Percentiles rank a stretch among this genome's conserved stretches.
phyloP scores from a whole-genome alignment of 345 rosid species.

The Rhizophora mangle region DNA sequence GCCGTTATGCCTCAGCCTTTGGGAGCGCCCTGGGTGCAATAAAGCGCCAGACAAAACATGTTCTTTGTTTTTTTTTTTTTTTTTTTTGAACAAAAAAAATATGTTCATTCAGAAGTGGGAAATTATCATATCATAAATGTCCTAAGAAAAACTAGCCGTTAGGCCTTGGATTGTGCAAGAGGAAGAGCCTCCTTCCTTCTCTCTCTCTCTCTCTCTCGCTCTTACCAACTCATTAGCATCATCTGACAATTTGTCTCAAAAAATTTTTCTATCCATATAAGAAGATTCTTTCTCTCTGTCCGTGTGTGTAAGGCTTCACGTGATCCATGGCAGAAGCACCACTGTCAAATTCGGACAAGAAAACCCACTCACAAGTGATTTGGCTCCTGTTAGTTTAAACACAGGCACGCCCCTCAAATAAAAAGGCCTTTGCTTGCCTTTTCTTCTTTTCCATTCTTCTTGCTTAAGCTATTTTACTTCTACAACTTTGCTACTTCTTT shows the following conservation, averaged over 20 bases:
- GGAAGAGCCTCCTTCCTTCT: not conserved
- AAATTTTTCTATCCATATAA: constrained; percentile 23
- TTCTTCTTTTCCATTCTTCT: not conserved
- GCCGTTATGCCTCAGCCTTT: constrained; percentile 6
- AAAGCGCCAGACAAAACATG: not conserved
- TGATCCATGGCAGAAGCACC: constrained; percentile 26
- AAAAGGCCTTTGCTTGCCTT: not conserved
- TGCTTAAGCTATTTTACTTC: not conserved
- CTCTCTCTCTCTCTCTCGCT: not conserved
- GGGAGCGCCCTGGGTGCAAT: constrained; percentile 12
- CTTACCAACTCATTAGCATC: constrained; percentile 20
- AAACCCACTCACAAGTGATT: constrained; percentile 27
- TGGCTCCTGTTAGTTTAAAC: constrained; percentile 31
- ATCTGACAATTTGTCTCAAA: constrained; percentile 21
- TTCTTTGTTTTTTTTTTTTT: no score
- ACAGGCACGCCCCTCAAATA: not conserved
- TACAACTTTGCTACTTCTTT: not conserved
- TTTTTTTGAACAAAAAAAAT: no score
- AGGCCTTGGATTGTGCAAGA: not conserved
- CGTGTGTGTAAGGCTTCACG: constrained; percentile 40
- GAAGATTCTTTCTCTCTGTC: constrained; percentile 38
- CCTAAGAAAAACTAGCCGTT: constrained; percentile 22
- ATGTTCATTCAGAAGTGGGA: constrained; percentile 3
- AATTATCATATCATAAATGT: not conserved
- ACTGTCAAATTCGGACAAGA: constrained; percentile 35